Evolutionary conservation across 352 stramenopile genomes (phyloP), one percentile per base, ranked within the genome.

Genomic region (Phytophthora constricta): DNA sequence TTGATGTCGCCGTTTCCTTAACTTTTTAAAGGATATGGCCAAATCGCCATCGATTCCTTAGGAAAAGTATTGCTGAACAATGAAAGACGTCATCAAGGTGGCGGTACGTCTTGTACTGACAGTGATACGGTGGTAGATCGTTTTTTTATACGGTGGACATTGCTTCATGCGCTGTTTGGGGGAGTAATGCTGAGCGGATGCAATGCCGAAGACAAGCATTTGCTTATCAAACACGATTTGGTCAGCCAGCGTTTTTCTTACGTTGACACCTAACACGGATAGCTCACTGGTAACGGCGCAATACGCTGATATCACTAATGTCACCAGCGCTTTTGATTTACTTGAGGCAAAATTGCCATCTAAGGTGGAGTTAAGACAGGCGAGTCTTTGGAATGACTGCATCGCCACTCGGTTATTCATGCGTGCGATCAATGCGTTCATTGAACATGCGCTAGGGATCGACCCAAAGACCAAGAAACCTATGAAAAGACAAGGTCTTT

Each of bases 351-450:
- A 34, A 4, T 13, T 52, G 10, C 46, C 58, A 7, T 58, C 9
- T n/a, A 16, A 57, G 58, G n/a, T 26, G 5, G 47, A 65, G 9
- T 8, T 65, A 9, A 13, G 47, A 25, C n/a, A 59, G 39, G 48
- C 37, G 4, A 65, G 19, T n/a, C n/a, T n/a, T n/a, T n/a, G n/a
- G n/a, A n/a, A 65, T 23, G 58, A 65, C 23, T 58, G 39, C 25
- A 48, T 37, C 0, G 58, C 58, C 8, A n/a, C n/a, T 33, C 48
- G 48, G 0, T 16, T 58, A 4, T 65, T 65, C 26, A 65, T 58
- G 34, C n/a, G 58, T 25, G 34, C 58, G 0, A 39, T 65, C 4
- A 48, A 59, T 47, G 48, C 4, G 5, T 58, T 48, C 13, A 58
- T 65, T 8, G 10, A 16, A 45, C 34, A 47, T 13, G 47, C 20